Base-by-base conservation (phyloP, 2,329 filamentous ascomycete genomes). In the Ophiocordyceps sinensis region DNA sequence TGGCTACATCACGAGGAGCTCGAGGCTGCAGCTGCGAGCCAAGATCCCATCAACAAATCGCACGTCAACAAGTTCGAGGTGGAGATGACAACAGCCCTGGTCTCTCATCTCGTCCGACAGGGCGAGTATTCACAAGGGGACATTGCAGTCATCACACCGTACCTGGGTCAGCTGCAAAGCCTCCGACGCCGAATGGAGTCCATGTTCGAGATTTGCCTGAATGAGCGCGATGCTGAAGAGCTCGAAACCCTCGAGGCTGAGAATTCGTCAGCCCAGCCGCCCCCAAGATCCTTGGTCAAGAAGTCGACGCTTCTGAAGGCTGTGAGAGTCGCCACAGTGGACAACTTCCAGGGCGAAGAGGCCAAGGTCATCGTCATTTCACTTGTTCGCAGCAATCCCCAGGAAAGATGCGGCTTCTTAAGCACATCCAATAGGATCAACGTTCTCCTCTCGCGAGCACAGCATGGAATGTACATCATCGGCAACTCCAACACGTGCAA, bases 271-370 rank as follows among this genome's bases (percentile, higher is more conserved):
- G 11, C 31, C 4, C 13, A 23, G 13, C 12, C 9, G 13, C 9
- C 28, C n/a, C 36, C 53, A 30, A 48, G 49, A 7, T 35, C 26
- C n/a, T 15, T 37, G 9, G n/a, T 47, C 5, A 37, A 41, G 12
- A 53, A 53, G 31, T 49, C 59, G 5, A 65, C 59, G 0, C 59
- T 78, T 0, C 51, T 68, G 0, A 60, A 71, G 21, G 63, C 61
- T 2, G 54, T 82, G 3, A 61, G 73, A 5, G 56, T 80, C 0
- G 77, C 79, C 0, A 85, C 79, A 0, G 71, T 85, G 0, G 79
- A 85, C 53, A 87, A 86, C 47, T 87, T 85, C 42, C 81, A 88
- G 49, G 83, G 82, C 0, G 82, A 88, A 51, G 82, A 88, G 50
- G 77, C 76, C 2, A 79, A 83, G 40, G 62, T 88, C 9, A 65